Conservation (phyloP, 73 alveolate genomes). For the Uronychia binucleata region DNA sequence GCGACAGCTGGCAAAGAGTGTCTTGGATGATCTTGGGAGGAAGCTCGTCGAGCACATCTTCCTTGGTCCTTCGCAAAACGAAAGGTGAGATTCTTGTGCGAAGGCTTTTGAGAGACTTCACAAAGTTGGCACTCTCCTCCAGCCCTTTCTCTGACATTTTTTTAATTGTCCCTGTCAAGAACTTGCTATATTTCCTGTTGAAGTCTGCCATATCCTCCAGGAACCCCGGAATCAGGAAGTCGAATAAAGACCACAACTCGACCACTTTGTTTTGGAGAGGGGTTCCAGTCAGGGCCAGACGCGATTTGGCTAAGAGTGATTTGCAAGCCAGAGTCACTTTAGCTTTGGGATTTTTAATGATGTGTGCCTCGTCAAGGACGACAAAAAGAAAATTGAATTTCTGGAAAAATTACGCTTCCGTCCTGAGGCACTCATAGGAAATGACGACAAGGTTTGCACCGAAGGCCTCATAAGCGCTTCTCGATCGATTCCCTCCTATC, state of each 20-base stretch:
- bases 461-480: constrained; percentile 11
- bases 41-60: constrained; percentile 90
- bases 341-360: constrained; percentile 92
- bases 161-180: constrained; percentile 84
- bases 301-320: constrained; percentile 85
- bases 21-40: constrained; percentile 98
- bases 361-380: constrained; percentile 97
- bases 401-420: constrained; percentile 56
- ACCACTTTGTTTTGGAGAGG: constrained; percentile 98
- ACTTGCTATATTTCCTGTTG: constrained; percentile 88
- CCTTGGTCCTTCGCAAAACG: constrained; percentile 95
- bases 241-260: constrained; percentile 99
- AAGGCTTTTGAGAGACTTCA: constrained; percentile 81
- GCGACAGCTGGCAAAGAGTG: constrained; percentile 85
- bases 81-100: constrained; percentile 94
- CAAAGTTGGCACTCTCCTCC: constrained; percentile 82
- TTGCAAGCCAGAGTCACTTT: constrained; percentile 82
- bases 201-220: constrained; percentile 96
- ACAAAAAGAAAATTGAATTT: constrained; percentile 73
- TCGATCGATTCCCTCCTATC: constrained; percentile 8
- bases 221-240: constrained; percentile 98
- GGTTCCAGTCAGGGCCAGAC: constrained; percentile 98
- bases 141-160: constrained; percentile 80
- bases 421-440: constrained; percentile 84
- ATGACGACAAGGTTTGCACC: constrained; percentile 60